A percentile compares a stretch with the other conserved stretches of the same genome.
Evolutionary conservation across 441 rosid species (phyloP).

Genomic region (Brassica hybrid): DNA sequence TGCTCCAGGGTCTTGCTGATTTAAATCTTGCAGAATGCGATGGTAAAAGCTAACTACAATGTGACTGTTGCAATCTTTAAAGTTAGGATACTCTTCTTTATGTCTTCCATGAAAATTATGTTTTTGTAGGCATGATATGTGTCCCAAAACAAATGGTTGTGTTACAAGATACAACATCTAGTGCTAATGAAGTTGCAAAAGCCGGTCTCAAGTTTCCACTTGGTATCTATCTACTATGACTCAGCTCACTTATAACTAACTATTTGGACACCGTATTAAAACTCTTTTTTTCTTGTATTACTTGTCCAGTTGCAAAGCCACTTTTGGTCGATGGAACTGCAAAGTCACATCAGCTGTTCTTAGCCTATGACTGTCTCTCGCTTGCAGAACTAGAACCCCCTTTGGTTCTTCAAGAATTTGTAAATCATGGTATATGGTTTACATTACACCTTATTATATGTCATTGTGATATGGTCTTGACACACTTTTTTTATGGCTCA

Average conservation of each 20-base stretch:
- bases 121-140: constrained; percentile 74
- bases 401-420: constrained; percentile 72
- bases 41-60: constrained; percentile 10
- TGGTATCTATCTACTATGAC: constrained; percentile 46
- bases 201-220: constrained; percentile 81
- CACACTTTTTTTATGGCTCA: constrained; percentile 23
- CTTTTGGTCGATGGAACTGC: constrained; percentile 70
- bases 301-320: constrained; percentile 73
- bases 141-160: constrained; percentile 79
- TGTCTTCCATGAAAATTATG: background rate
- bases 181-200: constrained; percentile 64
- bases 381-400: constrained; percentile 74
- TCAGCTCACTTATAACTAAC: background rate
- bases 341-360: constrained; percentile 67
- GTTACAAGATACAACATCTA: constrained; percentile 73
- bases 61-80: background rate
- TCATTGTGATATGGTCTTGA: constrained; percentile 7
- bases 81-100: background rate
- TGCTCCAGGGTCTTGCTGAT: constrained; percentile 16
- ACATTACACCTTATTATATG: background rate
- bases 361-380: constrained; percentile 62
- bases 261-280: background rate
- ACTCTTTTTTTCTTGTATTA: background rate
- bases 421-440: constrained; percentile 52
- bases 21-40: constrained; percentile 2